Base-by-base conservation (phyloP, 345 rosid species). In the Salix arbutifolia region DNA sequence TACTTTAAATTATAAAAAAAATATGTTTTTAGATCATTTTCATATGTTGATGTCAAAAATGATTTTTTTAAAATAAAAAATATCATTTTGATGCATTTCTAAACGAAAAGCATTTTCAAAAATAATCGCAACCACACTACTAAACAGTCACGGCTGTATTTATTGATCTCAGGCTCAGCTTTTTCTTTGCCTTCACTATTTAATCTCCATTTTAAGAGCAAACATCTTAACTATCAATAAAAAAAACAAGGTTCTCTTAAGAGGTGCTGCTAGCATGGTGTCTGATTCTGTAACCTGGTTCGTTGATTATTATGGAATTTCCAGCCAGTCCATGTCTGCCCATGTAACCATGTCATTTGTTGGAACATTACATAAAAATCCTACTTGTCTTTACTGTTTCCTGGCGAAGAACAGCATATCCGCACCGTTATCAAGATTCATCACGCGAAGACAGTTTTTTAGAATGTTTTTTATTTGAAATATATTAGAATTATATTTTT, bases 201-300 rank as follows among this genome's bases (percentile, higher is more conserved):
- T 33, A 17, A 66, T 18, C 40, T 66, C 26, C 9, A 18, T 8
- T 19, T 66, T 1, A 66, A 66, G 13, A 33, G 16, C 30, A 62
- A 23, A 62, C 66, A 1, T 12, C 50, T 14, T 14, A 4, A 46
- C 18, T 46, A 13, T 46, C 50, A 12, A 46, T 13, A 9, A 46
- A 13, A 28, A 28, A 44, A 44, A 9, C 6, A 21, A 26, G 1
- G 9, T 33, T 28, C 16, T 56, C 31, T 52, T 14, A 23, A 16
- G 19, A 5, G 13, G 8, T 30, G 31, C 65, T 30, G 31, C 65
- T 12, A 71, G 35, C 19, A 74, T 12, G 31, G 50, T 77, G 80
- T 77, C 58, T 65, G 72, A 77, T 65, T 71, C 38, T 71, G 72
- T 37, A 50, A 50, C 66, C 80, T 18, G 71, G 65, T 65, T 17